These are phyloP conservation scores for Suillus fuscotomentosus DNA, from an alignment of 768 basidiomycete species.

Conservation along the genomic window DNA sequence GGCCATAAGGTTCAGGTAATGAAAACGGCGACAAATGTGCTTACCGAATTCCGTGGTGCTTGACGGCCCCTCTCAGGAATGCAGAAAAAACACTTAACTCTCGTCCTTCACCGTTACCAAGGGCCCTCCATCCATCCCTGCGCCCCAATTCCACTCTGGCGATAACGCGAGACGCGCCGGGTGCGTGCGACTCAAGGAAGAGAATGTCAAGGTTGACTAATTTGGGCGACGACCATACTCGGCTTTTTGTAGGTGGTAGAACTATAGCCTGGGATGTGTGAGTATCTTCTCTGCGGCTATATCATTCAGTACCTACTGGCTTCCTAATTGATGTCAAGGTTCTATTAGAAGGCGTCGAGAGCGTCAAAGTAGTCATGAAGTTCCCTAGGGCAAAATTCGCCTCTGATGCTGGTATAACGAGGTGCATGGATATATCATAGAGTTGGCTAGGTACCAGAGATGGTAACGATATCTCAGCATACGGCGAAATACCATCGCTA, in stretches of 20 bases:
- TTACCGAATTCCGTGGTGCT: conserved; percentile 70
- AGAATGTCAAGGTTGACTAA: conserved; percentile 51
- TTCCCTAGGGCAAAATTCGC: conserved; percentile 77
- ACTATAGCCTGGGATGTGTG: conserved; percentile 52
- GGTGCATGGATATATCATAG: conserved; percentile 72
- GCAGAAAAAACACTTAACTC: conserved; percentile 71
- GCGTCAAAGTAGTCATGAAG: conserved; percentile 72
- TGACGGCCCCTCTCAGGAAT: conserved; percentile 57
- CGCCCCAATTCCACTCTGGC: conserved; percentile 77
- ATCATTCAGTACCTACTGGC: conserved; percentile 49
- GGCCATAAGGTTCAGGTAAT: conserved; percentile 1
- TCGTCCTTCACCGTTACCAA: conserved; percentile 69
- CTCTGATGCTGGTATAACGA: conserved; percentile 63
- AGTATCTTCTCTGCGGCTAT: conserved; percentile 4
- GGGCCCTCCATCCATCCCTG: conserved; percentile 64
- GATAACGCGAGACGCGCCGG: conserved; percentile 44
- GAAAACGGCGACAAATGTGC: conserved; percentile 15
- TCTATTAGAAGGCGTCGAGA: conserved; percentile 59
- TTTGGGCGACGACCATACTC: conserved; percentile 38
- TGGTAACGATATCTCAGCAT: conserved; percentile 55
- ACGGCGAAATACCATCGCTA: conserved; percentile 66
- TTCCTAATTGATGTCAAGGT: conserved; percentile 60
- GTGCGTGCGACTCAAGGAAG: conserved; percentile 53
- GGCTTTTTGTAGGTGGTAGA: conserved; percentile 37
- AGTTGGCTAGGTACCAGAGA: conserved; percentile 56